Conservation (phyloP, 352 stramenopile genomes). For the Globisporangium irregulare region DNA sequence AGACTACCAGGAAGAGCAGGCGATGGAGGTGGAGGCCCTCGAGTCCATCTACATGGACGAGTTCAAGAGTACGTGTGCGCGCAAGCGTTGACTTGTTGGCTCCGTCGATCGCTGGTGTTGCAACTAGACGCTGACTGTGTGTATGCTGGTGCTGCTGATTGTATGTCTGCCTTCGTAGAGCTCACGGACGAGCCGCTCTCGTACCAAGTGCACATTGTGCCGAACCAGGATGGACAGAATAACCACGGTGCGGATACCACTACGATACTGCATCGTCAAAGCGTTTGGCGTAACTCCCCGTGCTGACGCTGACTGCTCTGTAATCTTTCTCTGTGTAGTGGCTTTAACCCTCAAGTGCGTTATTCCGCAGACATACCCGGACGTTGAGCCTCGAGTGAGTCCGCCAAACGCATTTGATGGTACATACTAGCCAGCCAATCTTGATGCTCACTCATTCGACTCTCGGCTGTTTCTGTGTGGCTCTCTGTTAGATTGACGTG, state of each 20-base stretch:
- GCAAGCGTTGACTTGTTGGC: not conserved
- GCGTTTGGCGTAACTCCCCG: not conserved
- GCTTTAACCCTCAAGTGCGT: slow-evolving; percentile 67
- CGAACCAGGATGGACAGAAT: slow-evolving; percentile 79
- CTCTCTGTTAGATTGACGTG: slow-evolving; percentile 50
- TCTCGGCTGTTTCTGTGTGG: not conserved
- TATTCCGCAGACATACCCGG: slow-evolving; percentile 79
- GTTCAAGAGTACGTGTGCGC: slow-evolving; percentile 64
- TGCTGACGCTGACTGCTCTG: not conserved
- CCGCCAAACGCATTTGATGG: not conserved
- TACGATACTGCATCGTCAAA: not conserved
- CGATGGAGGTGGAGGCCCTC: slow-evolving; percentile 88
- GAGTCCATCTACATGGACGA: slow-evolving; percentile 91
- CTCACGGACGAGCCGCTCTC: slow-evolving; percentile 69
- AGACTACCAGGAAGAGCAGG: slow-evolving; percentile 89
- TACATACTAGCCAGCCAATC: not conserved
- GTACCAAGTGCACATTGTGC: slow-evolving; percentile 77
- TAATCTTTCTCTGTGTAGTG: slow-evolving; percentile 27
- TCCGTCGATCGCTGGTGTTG: not conserved
- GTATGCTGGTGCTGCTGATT: not conserved
- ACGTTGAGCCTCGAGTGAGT: slow-evolving; percentile 58
- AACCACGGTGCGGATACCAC: slow-evolving; percentile 60
- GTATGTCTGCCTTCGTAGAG: slow-evolving; percentile 31
- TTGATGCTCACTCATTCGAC: not conserved
- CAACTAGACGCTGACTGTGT: slow-evolving; percentile 6